Evolutionary conservation across 129 eudicot genomes (phyloP), one percentile per base, ranked within the genome.

Genomic region (Dittrichia graveolens): DNA sequence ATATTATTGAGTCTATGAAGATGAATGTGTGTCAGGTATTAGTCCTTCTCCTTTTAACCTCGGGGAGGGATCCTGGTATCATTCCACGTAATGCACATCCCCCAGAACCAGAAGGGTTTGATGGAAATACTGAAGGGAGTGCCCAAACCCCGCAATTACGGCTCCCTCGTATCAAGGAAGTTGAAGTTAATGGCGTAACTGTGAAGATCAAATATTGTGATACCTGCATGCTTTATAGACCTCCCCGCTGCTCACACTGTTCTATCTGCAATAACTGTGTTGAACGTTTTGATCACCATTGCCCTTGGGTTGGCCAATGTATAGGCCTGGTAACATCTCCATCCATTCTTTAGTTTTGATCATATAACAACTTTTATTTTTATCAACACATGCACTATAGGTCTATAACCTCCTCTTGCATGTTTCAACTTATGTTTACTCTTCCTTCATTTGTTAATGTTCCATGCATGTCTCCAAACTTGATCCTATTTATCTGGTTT

Each of bases 261-360:
- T 94, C 99, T 46, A 94, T 94, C 69, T 94, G 99, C 84, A 94
- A 94, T 78, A 94, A 94, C 73, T 94, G 99, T 55, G 99, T 94
- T 35, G 99, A 94, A 71, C 77, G 99, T 67, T 94, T 94, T 79
- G 99, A 94, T 77, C 99, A 94, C 45, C 99, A 94, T 85, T 94
- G 99, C 83, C 99, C 99, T 60, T 94, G 99, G 99, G 99, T 94
- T 59, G 99, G 99, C 44, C 99, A 94, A 83, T 94, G 99, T 86
- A 94, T 94, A 67, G 99, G 99, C 46, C 84, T 86, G 96, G 99
- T 94, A 81, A 86, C 90, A 77, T 73, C 43, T 57, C 12, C 61
- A 31, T 61, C 67, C 56, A 70, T 13, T 40, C 50, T 73, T 41
- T 41, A 34, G 10, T 61, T 53, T 37, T 19, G 7, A 40, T 39